Evolutionary conservation across 768 basidiomycete species (phyloP).

Genomic region (Boletus bicolor): DNA sequence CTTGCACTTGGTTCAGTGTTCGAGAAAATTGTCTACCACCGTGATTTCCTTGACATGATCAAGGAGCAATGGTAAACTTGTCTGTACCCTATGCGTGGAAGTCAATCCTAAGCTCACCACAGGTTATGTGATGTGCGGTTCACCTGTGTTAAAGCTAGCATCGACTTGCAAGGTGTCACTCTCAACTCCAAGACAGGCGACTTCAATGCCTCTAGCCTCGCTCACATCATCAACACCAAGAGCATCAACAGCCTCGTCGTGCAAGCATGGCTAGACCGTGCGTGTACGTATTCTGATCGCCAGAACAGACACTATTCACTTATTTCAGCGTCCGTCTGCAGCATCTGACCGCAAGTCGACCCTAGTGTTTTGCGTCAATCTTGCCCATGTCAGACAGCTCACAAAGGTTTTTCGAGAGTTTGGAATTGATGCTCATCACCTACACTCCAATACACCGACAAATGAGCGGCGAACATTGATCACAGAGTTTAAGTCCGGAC

Average conservation of each 20-base stretch:
- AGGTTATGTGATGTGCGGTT: conserved; percentile 87
- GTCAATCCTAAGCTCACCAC: conserved; percentile 1
- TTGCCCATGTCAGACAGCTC: conserved; percentile 74
- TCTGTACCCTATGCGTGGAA: not conserved
- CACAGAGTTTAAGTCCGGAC: conserved; percentile 60
- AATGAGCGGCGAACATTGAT: conserved; percentile 64
- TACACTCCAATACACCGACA: conserved; percentile 67
- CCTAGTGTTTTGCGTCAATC: conserved; percentile 86
- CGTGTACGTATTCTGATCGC: conserved; percentile 46
- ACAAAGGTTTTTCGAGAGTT: conserved; percentile 67
- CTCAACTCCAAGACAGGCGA: conserved; percentile 72
- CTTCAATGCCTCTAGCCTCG: conserved; percentile 75
- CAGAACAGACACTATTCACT: conserved; percentile 2
- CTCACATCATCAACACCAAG: conserved; percentile 76
- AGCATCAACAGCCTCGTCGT: conserved; percentile 77
- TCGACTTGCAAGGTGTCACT: conserved; percentile 66
- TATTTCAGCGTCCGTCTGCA: not conserved
- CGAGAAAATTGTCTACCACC: conserved; percentile 88
- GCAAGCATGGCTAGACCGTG: conserved; percentile 81
- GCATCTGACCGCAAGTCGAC: conserved; percentile 74
- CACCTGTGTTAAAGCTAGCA: conserved; percentile 73
- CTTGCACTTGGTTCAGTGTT: conserved; percentile 87
- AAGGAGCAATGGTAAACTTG: conserved; percentile 73
- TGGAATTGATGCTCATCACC: conserved; percentile 82
- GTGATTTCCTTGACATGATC: conserved; percentile 89